phyloP scores from a whole-genome alignment of 2,329 filamentous ascomycete species.

The Nemania sp. region DNA sequence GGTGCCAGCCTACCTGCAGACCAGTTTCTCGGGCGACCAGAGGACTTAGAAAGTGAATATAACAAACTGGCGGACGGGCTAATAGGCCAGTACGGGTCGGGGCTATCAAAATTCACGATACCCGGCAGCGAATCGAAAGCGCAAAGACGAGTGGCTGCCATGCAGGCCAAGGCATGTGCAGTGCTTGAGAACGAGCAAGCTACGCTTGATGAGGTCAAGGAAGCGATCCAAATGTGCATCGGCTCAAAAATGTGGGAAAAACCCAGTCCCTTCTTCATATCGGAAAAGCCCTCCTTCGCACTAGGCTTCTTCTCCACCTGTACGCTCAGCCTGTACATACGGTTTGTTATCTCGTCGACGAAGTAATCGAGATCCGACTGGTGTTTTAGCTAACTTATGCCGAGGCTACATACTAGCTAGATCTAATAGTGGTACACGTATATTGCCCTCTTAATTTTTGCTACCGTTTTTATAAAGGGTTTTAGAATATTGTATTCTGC shows the following conservation, averaged over 20 bases:
- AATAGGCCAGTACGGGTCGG: constrained; percentile 30
- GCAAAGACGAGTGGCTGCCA: constrained; percentile 42
- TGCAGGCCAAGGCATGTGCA: constrained; percentile 45
- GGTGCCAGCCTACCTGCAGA: constrained; percentile 56
- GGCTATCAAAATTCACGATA: constrained; percentile 33
- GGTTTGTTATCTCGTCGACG: not conserved
- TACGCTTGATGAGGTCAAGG: constrained; percentile 39
- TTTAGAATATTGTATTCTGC: not conserved
- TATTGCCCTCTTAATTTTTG: not conserved
- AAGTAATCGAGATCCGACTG: not conserved
- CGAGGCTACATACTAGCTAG: not conserved
- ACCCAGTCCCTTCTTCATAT: not conserved
- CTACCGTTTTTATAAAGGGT: not conserved
- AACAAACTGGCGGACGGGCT: constrained; percentile 41
- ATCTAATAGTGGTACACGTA: not conserved
- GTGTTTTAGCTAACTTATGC: not conserved
- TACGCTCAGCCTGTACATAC: not conserved
- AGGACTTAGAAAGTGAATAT: constrained; percentile 41
- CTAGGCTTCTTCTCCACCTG: not conserved
- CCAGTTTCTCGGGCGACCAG: constrained; percentile 48
- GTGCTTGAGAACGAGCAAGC: constrained; percentile 36
- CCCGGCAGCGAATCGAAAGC: constrained; percentile 31
- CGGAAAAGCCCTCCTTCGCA: not conserved
- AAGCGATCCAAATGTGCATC: constrained; percentile 45
- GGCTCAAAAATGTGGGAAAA: constrained; percentile 44